Evolutionary conservation across 129 eudicot species (phyloP).

Genomic region (Chrysanthemum lavandulifolium): DNA sequence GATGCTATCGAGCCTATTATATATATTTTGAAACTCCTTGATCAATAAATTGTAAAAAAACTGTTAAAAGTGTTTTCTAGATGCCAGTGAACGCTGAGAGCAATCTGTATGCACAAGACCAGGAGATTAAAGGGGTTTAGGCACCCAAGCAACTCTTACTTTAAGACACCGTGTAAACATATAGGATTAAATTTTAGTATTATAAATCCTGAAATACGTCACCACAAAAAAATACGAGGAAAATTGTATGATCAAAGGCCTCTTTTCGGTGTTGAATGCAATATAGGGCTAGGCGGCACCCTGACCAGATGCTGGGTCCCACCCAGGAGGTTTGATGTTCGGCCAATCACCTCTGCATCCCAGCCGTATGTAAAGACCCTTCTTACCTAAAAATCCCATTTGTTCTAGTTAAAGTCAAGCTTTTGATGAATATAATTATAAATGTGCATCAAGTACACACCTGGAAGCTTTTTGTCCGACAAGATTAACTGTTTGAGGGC

Average conservation of each 20-base stretch:
- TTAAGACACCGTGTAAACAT: too few species aligned
- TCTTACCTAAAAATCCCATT: conserved; percentile 56
- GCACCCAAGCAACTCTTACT: too few species aligned
- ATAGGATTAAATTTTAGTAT: too few species aligned
- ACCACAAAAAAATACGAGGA: neutral
- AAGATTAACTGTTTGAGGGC: conserved; percentile 78
- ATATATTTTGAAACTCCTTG: too few species aligned
- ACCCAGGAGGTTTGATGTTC: conserved; percentile 87
- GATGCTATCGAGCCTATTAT: too few species aligned
- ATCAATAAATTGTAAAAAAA: too few species aligned
- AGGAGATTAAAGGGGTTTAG: too few species aligned
- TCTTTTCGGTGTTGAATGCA: neutral
- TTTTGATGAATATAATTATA: neutral
- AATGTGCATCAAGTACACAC: conserved; percentile 27
- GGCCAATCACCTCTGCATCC: conserved; percentile 99
- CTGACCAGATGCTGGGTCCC: conserved; percentile 64
- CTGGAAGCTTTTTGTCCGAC: conserved; percentile 88
- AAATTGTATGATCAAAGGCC: neutral
- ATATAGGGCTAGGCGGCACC: conserved; percentile 20
- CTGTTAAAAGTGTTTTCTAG: too few species aligned
- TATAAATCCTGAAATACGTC: too few species aligned
- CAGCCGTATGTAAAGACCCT: conserved; percentile 78
- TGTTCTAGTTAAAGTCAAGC: conserved; percentile 1
- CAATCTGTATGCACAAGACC: too few species aligned
- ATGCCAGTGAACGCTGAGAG: too few species aligned